phyloP scores from a whole-genome alignment of 805 yeast genomes.

The Zygotorulaspora sp. region DNA sequence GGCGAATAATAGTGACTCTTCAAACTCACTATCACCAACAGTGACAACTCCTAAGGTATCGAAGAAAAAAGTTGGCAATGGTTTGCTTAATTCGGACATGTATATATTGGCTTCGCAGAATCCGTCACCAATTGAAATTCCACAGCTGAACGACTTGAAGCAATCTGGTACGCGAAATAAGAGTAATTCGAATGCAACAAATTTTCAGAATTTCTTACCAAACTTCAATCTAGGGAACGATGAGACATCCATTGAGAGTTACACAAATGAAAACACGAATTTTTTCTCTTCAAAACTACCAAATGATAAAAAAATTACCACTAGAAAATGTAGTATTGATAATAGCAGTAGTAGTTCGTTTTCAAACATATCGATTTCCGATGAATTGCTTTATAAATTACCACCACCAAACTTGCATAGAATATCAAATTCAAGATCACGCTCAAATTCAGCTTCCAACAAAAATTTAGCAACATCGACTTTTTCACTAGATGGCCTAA shows the following conservation, averaged over 20 bases:
- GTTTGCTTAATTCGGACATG: constrained; percentile 12
- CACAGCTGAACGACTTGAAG: constrained; percentile 5
- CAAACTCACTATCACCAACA: constrained; percentile 8
- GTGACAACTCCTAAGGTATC: constrained; percentile 20
- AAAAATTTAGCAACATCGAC: constrained; percentile 7
- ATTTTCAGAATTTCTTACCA: constrained; percentile 13
- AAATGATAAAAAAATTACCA: constrained; percentile 8
- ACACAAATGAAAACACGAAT: constrained; percentile 5
- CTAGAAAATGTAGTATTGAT: constrained; percentile 18
- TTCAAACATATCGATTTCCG: constrained; percentile 13
- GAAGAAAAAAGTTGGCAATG: constrained; percentile 22
- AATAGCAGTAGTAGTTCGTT: constrained; percentile 18
- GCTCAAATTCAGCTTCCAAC: constrained; percentile 14
- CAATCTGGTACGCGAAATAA: constrained; percentile 7
- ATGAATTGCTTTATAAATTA: constrained; percentile 14
- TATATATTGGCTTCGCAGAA: constrained; percentile 6
- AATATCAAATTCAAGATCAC: constrained; percentile 13
- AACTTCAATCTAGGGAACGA: constrained; percentile 10
- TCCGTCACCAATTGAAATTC: constrained; percentile 8
- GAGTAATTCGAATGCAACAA: constrained; percentile 12
- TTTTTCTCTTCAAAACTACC: constrained; percentile 6
- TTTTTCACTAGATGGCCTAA: constrained; percentile 4
- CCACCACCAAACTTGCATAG: constrained; percentile 11
- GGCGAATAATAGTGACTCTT: constrained; percentile 10
- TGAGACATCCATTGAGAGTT: constrained; percentile 11